These are phyloP conservation scores for Schizochytrium sp. DNA, from an alignment of 108 stramenopile species.

Conservation along the genomic window DNA sequence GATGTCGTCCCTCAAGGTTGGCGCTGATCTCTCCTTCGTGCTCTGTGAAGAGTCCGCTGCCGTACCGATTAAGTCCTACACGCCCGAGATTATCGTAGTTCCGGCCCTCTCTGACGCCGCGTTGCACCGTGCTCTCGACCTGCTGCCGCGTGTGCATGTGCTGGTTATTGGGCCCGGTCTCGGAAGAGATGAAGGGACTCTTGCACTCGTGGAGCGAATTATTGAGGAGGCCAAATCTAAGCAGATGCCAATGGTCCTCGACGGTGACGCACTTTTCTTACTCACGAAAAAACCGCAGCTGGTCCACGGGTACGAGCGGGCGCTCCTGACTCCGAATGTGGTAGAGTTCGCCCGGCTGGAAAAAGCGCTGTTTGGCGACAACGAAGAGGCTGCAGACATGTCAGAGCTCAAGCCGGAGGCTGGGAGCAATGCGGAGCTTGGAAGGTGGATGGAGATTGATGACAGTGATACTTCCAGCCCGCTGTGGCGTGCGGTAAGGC, in stretches of 20 bases:
- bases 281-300: constrained; percentile 75
- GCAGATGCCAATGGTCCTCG: constrained; percentile 84
- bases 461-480: constrained; percentile 63
- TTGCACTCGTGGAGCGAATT: constrained; percentile 77
- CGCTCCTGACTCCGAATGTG: constrained; percentile 92
- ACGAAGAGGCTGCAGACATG: not conserved
- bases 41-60: constrained; percentile 90
- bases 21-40: constrained; percentile 94
- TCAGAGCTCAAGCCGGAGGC: not conserved
- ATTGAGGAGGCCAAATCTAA: constrained; percentile 75
- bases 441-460: constrained; percentile 38
- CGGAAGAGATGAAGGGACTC: constrained; percentile 83
- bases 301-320: constrained; percentile 66
- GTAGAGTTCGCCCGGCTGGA: constrained; percentile 87
- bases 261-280: constrained; percentile 93
- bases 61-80: constrained; percentile 87
- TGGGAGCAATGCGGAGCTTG: not conserved
- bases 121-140: constrained; percentile 77
- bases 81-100: constrained; percentile 66
- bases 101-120: constrained; percentile 56
- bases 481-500: constrained; percentile 54
- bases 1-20: constrained; percentile 84
- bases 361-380: constrained; percentile 44
- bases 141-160: constrained; percentile 80
- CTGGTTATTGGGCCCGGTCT: constrained; percentile 94